Conservation (phyloP, 2,329 filamentous ascomycete genomes). For the Fusarium subtropicale region DNA sequence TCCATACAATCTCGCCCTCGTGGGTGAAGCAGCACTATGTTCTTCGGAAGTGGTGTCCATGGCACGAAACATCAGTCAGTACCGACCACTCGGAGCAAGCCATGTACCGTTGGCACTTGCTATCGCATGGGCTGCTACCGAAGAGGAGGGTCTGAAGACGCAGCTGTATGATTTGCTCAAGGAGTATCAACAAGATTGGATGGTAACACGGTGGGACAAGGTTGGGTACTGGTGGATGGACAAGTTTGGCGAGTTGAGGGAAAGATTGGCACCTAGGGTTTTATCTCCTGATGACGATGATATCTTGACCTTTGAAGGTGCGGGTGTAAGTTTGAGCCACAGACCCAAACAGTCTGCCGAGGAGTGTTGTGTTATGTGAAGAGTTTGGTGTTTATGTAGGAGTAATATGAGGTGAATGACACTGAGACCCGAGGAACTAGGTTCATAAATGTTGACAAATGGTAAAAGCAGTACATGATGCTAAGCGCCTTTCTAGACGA, state of each 20-base stretch:
- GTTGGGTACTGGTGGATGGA: slow-evolving; percentile 35
- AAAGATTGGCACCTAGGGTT: slow-evolving; percentile 12
- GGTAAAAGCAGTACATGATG: rapidly evolving
- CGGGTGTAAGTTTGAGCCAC: not conserved
- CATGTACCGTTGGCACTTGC: slow-evolving; percentile 28
- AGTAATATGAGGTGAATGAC: rapidly evolving
- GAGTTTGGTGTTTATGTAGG: not conserved
- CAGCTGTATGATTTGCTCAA: slow-evolving; percentile 22
- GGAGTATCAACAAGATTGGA: slow-evolving; percentile 37
- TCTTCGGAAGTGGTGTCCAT: slow-evolving; percentile 28
- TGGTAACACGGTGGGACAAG: slow-evolving; percentile 26
- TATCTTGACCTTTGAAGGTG: not conserved
- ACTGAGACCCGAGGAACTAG: rapidly evolving
- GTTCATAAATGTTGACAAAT: not conserved
- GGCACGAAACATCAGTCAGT: slow-evolving; percentile 19
- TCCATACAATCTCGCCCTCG: slow-evolving; percentile 21
- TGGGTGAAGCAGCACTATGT: slow-evolving; percentile 26
- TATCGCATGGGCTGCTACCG: slow-evolving; percentile 36
- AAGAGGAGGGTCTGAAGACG: slow-evolving; percentile 24
- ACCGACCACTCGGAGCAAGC: slow-evolving; percentile 31
- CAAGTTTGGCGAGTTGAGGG: slow-evolving; percentile 28
- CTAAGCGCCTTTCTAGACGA: rapidly evolving
- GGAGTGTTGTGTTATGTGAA: slow-evolving; percentile 34
- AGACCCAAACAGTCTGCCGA: slow-evolving; percentile 1
- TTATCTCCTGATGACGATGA: slow-evolving; percentile 3